phyloP scores from a whole-genome alignment of 495 filamentous ascomycete genomes.

The Hypoxylon intermedium region DNA sequence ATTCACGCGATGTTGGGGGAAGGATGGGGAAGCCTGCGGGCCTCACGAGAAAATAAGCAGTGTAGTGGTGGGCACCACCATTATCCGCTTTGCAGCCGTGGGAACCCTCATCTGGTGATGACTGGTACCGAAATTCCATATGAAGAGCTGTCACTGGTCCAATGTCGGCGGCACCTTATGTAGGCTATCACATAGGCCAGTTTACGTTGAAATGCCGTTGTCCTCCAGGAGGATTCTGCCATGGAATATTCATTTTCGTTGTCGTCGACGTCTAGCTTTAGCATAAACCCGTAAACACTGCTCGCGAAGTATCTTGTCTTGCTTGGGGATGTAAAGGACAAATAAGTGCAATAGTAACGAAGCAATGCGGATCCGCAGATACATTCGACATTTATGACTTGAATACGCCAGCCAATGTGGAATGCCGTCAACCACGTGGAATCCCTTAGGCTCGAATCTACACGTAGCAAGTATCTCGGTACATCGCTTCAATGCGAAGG shows the following conservation, averaged over 20 bases:
- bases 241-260: constrained; percentile 12
- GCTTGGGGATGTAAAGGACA: neutral
- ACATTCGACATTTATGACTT: neutral
- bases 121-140: constrained; percentile 30
- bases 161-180: constrained; percentile 8
- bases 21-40: constrained; percentile 18
- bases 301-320: constrained; percentile 3
- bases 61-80: constrained; percentile 26
- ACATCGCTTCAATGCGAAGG: no score
- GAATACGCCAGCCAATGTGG: constrained; percentile 14
- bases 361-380: no score
- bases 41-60: constrained; percentile 7
- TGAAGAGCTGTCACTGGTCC: constrained; percentile 16
- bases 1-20: constrained; percentile 27
- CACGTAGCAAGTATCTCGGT: no score
- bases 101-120: constrained; percentile 16
- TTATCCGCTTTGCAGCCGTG: constrained; percentile 34
- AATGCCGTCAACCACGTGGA: constrained; percentile 36
- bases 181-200: constrained; percentile 30
- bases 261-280: constrained; percentile 11
- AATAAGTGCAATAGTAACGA: neutral
- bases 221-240: constrained; percentile 9
- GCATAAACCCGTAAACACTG: neutral
- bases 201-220: constrained; percentile 24
- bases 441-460: constrained; percentile 19